Evolutionary conservation across 441 rosid species (phyloP).

Genomic region (Populus hybrid): DNA sequence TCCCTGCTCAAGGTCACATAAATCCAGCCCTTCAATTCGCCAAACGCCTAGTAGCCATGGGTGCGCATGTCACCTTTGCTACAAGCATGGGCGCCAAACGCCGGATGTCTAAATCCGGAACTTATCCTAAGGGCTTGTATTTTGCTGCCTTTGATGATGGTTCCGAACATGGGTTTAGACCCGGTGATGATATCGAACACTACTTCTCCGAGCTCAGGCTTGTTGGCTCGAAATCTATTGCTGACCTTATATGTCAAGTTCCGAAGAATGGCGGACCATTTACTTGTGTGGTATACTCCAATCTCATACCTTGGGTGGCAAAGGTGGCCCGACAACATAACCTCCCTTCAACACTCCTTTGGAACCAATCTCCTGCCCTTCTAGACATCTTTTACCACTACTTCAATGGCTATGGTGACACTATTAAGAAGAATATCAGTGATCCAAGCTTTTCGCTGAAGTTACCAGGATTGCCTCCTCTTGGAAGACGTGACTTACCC

Average conservation of each 20-base stretch:
- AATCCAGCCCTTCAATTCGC: slow-evolving; percentile 35
- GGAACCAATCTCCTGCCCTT: slow-evolving; percentile 54
- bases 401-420: slow-evolving; percentile 30
- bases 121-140: slow-evolving; percentile 9
- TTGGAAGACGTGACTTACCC: slow-evolving; percentile 33
- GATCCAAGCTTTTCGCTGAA: slow-evolving; percentile 19
- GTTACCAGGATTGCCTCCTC: slow-evolving; percentile 38
- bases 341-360: slow-evolving; percentile 33
- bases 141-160: slow-evolving; percentile 26
- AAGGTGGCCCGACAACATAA: slow-evolving; percentile 21
- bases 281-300: slow-evolving; percentile 20
- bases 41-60: slow-evolving; percentile 21
- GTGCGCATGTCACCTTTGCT: slow-evolving; percentile 26
- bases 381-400: slow-evolving; percentile 43
- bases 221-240: slow-evolving; percentile 18
- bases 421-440: slow-evolving; percentile 3
- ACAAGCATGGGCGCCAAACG: slow-evolving; percentile 15
- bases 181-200: not conserved
- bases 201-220: slow-evolving; percentile 15
- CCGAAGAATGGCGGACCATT: not conserved
- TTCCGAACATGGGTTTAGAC: slow-evolving; percentile 12
- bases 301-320: slow-evolving; percentile 22
- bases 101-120: slow-evolving; percentile 4
- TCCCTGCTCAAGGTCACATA: slow-evolving; percentile 29
- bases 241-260: not conserved